A percentile compares a stretch with the other conserved stretches of the same genome.
Evolutionary conservation across 2,329 filamentous ascomycete genomes (phyloP).

Genomic region (Cadophora malorum): DNA sequence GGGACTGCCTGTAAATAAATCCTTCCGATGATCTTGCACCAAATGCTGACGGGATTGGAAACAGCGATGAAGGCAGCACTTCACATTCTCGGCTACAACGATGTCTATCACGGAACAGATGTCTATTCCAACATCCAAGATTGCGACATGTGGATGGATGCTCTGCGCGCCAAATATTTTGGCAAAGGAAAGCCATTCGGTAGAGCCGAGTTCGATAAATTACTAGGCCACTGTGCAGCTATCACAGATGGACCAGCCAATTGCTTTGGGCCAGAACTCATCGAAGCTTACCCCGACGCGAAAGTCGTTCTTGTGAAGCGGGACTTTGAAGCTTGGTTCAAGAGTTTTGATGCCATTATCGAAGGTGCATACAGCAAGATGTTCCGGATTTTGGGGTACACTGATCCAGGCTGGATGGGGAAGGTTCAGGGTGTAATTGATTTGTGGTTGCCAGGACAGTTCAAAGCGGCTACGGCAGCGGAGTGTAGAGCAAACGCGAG

Average conservation of each 20-base stretch:
- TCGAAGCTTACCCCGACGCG: constrained; percentile 20
- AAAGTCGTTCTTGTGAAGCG: constrained; percentile 21
- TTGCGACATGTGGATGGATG: constrained; percentile 37
- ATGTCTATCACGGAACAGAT: constrained; percentile 18
- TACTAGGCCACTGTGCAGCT: constrained; percentile 25
- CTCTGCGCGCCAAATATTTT: constrained; percentile 36
- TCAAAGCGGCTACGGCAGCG: not conserved
- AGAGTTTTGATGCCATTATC: constrained; percentile 21
- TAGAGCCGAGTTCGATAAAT: constrained; percentile 24
- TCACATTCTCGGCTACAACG: constrained; percentile 26
- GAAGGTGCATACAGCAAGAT: constrained; percentile 3
- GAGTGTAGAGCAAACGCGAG: not conserved
- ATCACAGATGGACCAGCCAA: constrained; percentile 13
- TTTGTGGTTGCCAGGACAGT: not conserved
- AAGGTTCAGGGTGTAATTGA: not conserved
- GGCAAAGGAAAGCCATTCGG: constrained; percentile 27
- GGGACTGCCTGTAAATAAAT: constrained; percentile 30
- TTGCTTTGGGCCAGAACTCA: constrained; percentile 18
- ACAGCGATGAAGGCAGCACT: constrained; percentile 29
- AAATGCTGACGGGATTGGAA: not conserved
- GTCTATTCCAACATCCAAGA: constrained; percentile 25
- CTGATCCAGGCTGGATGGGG: not conserved
- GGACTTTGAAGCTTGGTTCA: constrained; percentile 20
- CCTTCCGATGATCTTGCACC: not conserved
- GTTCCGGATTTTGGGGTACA: constrained; percentile 2